Evolutionary conservation across 2,329 filamentous ascomycete genomes (phyloP), one percentile per base, ranked within the genome.

Genomic region (Xylariales sp.): DNA sequence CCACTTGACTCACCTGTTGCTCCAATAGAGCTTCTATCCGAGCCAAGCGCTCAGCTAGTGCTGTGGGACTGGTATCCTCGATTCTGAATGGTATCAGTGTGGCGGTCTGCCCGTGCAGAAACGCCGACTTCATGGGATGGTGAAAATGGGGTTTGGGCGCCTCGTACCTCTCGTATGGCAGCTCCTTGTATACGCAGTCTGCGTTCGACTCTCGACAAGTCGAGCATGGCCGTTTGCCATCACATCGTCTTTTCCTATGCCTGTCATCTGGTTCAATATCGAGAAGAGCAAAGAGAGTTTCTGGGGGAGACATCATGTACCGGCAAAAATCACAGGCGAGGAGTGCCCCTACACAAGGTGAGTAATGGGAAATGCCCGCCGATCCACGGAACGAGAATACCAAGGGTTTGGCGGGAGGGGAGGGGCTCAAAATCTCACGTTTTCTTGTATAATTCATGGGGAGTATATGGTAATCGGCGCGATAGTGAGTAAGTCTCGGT

Each of bases 261-360:
- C 62, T 57, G 21, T 33, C 38, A 18, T 40, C 40, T 44, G 25
- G 50, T 43, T 23, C 32, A 33, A 24, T 32, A 37, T n/a, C n/a
- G n/a, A n/a, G n/a, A n/a, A n/a, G n/a, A n/a, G n/a, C n/a, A n/a
- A n/a, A 39, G 23, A 16, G 34, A 27, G 24, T 13, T 34, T 28
- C 36, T 17, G 36, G n/a, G 29, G 14, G 21, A 18, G 25, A 15
- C 28, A 37, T 38, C 37, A 31, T 16, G 7, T 49, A 51, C 54
- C 55, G 51, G 46, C 61, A 65, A 41, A 65, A 65, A 44, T 66
- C 62, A 46, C 62, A 66, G 38, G 62, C 62, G 43, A 66, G 49
- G 17, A 63, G 51, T 30, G 60, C 61, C 19, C 62, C 62, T 65
- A 33, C n/a, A n/a, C n/a, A n/a, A n/a, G n/a, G n/a, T n/a, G n/a